These are phyloP conservation scores for Furculomyces boomerangus DNA, from an alignment of 371 early-diverging fungal species.

Conservation along the genomic window DNA sequence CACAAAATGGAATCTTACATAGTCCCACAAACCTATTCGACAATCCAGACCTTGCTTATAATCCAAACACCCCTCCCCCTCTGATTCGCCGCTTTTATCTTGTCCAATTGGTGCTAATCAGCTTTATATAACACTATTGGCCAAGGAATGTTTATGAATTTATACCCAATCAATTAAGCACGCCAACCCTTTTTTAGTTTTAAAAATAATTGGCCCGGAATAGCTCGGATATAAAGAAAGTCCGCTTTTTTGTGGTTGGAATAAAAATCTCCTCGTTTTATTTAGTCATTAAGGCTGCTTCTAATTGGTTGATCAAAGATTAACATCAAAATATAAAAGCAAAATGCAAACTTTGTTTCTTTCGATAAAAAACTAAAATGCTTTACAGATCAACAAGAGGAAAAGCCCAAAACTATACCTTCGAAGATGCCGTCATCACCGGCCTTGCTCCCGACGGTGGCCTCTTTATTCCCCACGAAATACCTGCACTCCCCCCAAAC, in stretches of 20 bases:
- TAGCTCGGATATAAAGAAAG: too few species aligned
- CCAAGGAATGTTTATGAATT: not conserved
- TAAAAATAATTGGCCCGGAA: too few species aligned
- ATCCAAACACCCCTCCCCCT: too few species aligned
- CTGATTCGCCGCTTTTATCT: not conserved
- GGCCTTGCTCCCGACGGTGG: constrained; percentile 93
- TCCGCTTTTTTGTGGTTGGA: too few species aligned
- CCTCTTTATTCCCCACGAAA: constrained; percentile 72
- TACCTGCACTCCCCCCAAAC: constrained; percentile 50
- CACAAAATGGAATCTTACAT: not conserved
- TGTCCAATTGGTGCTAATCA: not conserved
- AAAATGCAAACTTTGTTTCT: not conserved
- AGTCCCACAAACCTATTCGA: not conserved
- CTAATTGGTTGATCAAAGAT: not conserved
- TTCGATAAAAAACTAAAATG: constrained; percentile 6
- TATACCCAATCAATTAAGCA: not conserved
- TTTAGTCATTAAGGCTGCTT: too few species aligned
- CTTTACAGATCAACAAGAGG: constrained; percentile 78
- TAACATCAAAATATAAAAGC: not conserved
- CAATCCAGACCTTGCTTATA: not conserved
- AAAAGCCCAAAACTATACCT: constrained; percentile 44
- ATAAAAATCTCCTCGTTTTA: too few species aligned
- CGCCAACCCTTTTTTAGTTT: too few species aligned
- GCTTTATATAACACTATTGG: not conserved
- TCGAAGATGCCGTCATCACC: constrained; percentile 80